phyloP scores from a whole-genome alignment of 2,329 filamentous ascomycete genomes.

The Aschersonia sp. region DNA sequence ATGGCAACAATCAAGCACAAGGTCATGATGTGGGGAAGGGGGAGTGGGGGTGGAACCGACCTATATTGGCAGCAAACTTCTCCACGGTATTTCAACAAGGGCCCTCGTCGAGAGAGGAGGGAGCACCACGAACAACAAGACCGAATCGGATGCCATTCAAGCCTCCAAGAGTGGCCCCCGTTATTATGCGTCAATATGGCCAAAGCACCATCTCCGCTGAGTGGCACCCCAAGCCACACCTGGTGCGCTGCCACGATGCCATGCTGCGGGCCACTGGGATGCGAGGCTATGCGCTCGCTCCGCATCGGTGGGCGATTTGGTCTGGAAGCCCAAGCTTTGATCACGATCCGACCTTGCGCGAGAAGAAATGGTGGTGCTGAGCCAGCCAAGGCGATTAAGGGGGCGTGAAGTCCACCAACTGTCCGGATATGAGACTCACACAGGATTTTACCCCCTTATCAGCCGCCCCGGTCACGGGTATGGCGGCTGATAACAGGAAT shows the following conservation, averaged over 20 bases:
- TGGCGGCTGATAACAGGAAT: background rate
- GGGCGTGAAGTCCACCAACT: no score
- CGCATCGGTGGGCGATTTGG: background rate
- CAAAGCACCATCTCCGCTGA: background rate
- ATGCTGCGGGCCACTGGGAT: no score
- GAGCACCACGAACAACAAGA: no score
- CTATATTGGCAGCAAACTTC: no score
- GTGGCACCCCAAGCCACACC: background rate
- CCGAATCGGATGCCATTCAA: no score
- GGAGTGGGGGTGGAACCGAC: no score
- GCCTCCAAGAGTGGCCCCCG: no score
- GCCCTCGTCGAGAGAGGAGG: no score
- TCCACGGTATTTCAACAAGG: no score
- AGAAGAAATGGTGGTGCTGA: background rate
- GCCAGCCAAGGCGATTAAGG: no score
- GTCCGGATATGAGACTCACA: no score
- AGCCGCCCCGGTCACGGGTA: background rate
- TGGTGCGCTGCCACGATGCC: background rate
- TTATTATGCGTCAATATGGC: background rate
- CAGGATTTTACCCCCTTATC: background rate
- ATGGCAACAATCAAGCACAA: slow-evolving; percentile 3
- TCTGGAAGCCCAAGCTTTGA: background rate
- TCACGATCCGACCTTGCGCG: background rate
- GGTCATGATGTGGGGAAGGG: background rate
- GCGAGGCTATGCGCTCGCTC: no score